phyloP scores from a whole-genome alignment of 192 early-diverging fungal genomes.

The Podila epicladia region DNA sequence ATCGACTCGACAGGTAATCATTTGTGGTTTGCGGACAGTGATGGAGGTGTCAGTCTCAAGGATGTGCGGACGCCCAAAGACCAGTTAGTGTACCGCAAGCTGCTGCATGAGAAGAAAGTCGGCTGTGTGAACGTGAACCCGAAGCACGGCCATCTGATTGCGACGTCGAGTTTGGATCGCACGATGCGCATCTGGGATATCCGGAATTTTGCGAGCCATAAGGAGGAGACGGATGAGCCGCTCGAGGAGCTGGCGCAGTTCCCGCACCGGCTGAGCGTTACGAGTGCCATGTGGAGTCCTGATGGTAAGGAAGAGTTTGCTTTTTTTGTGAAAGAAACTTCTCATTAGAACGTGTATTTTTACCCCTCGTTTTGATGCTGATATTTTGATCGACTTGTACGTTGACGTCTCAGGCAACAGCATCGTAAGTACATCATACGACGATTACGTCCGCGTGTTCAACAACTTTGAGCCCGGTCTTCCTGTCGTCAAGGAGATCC shows the following conservation, averaged over 20 bases:
- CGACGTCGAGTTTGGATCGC: slow-evolving; percentile 63
- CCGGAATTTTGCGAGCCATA: slow-evolving; percentile 53
- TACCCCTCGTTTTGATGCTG: not conserved
- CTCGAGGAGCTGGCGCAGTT: slow-evolving; percentile 48
- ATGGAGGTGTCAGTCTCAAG: slow-evolving; percentile 58
- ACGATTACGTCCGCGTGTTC: slow-evolving; percentile 66
- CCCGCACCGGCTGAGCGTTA: slow-evolving; percentile 63
- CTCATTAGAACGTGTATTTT: too few relatives aligned
- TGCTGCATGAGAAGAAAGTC: slow-evolving; percentile 64
- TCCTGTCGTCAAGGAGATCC: slow-evolving; percentile 35
- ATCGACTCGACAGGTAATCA: slow-evolving; percentile 54
- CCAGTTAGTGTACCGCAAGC: slow-evolving; percentile 40
- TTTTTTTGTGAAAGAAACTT: too few relatives aligned
- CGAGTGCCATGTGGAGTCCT: slow-evolving; percentile 75
- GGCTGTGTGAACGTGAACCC: slow-evolving; percentile 72
- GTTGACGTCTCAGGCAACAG: slow-evolving; percentile 13
- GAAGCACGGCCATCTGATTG: slow-evolving; percentile 54
- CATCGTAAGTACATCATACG: slow-evolving; percentile 64
- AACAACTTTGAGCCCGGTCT: slow-evolving; percentile 52
- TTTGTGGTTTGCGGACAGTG: slow-evolving; percentile 64
- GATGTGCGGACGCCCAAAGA: slow-evolving; percentile 60
- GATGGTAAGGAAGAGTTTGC: slow-evolving; percentile 40
- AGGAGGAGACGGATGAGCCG: slow-evolving; percentile 17
- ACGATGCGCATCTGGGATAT: slow-evolving; percentile 71
- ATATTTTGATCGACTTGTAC: not conserved